Percentiles rank a stretch among this genome's conserved stretches.
These are phyloP conservation scores for Euphorbia schlechtendalii DNA, from an alignment of 441 rosid species.

Conservation along the genomic window DNA sequence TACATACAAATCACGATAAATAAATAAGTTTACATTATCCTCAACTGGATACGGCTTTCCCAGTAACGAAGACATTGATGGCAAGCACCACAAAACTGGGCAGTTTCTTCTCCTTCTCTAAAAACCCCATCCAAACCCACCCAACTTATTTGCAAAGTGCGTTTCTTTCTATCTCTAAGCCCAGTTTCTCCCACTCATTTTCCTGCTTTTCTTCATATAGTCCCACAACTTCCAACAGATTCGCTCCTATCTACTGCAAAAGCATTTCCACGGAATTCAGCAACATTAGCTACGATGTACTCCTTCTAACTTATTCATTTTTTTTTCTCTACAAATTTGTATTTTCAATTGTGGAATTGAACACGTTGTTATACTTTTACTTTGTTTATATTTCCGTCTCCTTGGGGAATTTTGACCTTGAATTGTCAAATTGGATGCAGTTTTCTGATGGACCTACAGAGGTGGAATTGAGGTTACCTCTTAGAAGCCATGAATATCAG, in stretches of 20 bases:
- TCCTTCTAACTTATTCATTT: neutral
- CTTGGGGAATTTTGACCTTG: neutral
- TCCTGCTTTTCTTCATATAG: conserved; percentile 13
- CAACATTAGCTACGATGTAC: conserved; percentile 24
- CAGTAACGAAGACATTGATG: conserved; percentile 1
- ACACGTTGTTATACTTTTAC: neutral
- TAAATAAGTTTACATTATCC: neutral
- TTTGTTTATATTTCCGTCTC: neutral
- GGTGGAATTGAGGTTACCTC: conserved; percentile 65
- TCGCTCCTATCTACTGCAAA: conserved; percentile 37
- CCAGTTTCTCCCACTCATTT: conserved; percentile 17
- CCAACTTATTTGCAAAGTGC: neutral
- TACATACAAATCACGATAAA: too few relatives aligned
- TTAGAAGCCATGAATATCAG: conserved; percentile 33
- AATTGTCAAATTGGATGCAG: conserved; percentile 33
- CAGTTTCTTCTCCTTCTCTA: neutral
- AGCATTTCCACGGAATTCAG: conserved; percentile 36
- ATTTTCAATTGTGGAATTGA: neutral
- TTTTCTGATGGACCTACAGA: conserved; percentile 69
- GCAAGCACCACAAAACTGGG: neutral
- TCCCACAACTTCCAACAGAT: conserved; percentile 19
- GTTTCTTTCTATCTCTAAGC: conserved; percentile 3
- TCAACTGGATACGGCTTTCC: neutral
- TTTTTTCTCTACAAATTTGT: too few relatives aligned
- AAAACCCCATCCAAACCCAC: conserved; percentile 9